These are phyloP conservation scores for Vitis riparia DNA, from an alignment of 164 flowering plant genomes.

Conservation along the genomic window DNA sequence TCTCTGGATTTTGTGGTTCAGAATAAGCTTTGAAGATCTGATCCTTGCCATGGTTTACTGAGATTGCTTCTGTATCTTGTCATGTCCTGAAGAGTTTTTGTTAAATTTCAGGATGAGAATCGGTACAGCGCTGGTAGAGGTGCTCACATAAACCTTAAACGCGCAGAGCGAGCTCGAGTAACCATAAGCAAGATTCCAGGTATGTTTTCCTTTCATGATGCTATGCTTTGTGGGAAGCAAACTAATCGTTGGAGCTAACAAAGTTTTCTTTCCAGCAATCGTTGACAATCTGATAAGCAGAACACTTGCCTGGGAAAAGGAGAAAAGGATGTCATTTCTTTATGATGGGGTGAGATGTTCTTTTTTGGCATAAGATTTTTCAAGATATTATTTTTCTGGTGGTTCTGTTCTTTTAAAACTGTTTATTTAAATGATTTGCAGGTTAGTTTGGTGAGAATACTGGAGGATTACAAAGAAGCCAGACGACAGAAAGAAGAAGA, in stretches of 20 bases:
- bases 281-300: slow-evolving; percentile 72
- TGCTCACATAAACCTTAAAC: slow-evolving; percentile 79
- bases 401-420: neutral
- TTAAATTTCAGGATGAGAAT: slow-evolving; percentile 62
- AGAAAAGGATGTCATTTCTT: slow-evolving; percentile 54
- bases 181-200: slow-evolving; percentile 87
- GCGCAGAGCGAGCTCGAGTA: slow-evolving; percentile 86
- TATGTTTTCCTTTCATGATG: slow-evolving; percentile 20
- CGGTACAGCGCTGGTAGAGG: slow-evolving; percentile 90
- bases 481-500: slow-evolving; percentile 82
- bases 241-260: slow-evolving; percentile 16
- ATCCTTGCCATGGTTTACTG: neutral
- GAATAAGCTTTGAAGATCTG: neutral
- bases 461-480: slow-evolving; percentile 78
- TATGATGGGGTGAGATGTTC: slow-evolving; percentile 77
- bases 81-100: neutral
- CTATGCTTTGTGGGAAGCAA: neutral
- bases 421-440: slow-evolving; percentile 22
- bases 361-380: neutral
- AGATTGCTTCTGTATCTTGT: neutral
- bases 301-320: slow-evolving; percentile 83
- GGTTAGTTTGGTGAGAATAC: slow-evolving; percentile 65
- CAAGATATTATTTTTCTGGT: neutral
- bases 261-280: slow-evolving; percentile 51
- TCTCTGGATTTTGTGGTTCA: too few species aligned